Evolutionary conservation across 106 monocot genomes (phyloP), one percentile per base, ranked within the genome.

Genomic region (Amphibolis antarctica): DNA sequence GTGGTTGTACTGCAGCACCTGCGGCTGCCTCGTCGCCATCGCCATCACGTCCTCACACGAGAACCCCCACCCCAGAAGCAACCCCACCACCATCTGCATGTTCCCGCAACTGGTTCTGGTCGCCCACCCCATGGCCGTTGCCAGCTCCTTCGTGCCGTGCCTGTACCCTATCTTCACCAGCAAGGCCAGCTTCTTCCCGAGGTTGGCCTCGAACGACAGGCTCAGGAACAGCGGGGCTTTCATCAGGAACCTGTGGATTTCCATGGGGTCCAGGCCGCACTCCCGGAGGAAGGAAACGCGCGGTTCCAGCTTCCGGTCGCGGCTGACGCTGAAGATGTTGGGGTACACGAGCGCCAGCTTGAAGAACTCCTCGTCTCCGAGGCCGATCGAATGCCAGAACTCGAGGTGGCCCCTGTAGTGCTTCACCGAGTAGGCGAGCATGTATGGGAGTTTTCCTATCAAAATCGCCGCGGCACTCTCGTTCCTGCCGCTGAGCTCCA

Each of bases 1-100:
- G 61, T 67, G 45, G 55, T 67, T 84, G 60, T 88, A 88, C 69
- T 88, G 88, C 71, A 88, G 77, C 24, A 88, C 62, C 81, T 88
- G 88, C 17, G 84, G 88, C 52, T 88, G 88, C 69, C 77, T 84
- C 77, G 56, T 78, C 71, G 81, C 82, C 84, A 88, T 88, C 6
- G 61, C 60, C 76, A 84, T 63, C 76, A 88, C 46, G 17, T 77
- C 78, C 59, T 76, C 81, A 36, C 56, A 48, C 15, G 74, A 74
- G 50, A 88, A 65, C 14, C 84, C 84, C 46, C 74, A 70, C 58
- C 72, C 66, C 44, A 88, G 63, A 20, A 82, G 78, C 54, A 79
- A 30, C 9, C 28, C 81, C 9, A 88, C 28, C 46, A 84, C 84
- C 71, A 28, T 74, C 69, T 84, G 88, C 79, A 88, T 71, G 72